Evolutionary conservation across 2,329 filamentous ascomycete species (phyloP).

Genomic region (Tolypocladium paradoxum): DNA sequence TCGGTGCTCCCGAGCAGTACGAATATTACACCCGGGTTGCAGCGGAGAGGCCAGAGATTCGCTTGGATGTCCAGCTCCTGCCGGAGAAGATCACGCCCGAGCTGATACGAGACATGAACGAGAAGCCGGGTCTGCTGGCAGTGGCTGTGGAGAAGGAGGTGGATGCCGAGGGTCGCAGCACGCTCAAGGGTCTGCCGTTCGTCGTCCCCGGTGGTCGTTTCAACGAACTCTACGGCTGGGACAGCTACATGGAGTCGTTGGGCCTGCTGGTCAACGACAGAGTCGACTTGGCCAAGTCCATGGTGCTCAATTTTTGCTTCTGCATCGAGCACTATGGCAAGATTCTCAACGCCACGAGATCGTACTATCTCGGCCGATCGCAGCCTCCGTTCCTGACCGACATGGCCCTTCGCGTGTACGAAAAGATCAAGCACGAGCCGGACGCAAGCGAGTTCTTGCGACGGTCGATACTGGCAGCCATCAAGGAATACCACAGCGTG

Average conservation of each 20-base stretch:
- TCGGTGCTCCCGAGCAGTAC: constrained; percentile 73
- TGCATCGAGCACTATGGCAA: constrained; percentile 98
- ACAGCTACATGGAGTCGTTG: constrained; percentile 96
- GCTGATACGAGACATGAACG: constrained; percentile 72
- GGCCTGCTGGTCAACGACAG: constrained; percentile 79
- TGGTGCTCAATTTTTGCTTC: constrained; percentile 96
- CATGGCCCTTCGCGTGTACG: constrained; percentile 89
- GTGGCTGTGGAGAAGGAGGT: constrained; percentile 73
- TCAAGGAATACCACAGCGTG: constrained; percentile 91
- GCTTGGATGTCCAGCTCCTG: constrained; percentile 76
- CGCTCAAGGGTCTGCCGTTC: constrained; percentile 74
- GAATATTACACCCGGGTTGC: constrained; percentile 83
- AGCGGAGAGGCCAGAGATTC: constrained; percentile 66
- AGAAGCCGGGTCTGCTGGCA: constrained; percentile 79
- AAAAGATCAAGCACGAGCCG: constrained; percentile 80
- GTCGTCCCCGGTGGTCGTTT: constrained; percentile 96
- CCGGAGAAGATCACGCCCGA: constrained; percentile 69
- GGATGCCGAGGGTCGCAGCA: constrained; percentile 51
- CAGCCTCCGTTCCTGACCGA: constrained; percentile 96
- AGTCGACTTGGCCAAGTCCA: constrained; percentile 78
- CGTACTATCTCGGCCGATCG: constrained; percentile 89
- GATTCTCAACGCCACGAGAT: constrained; percentile 91
- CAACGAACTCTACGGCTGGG: constrained; percentile 98
- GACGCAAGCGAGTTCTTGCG: constrained; percentile 73
- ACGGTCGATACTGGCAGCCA: constrained; percentile 73